Conservation (phyloP, 2,329 filamentous ascomycete genomes). For the Pseudocercospora ulei region DNA sequence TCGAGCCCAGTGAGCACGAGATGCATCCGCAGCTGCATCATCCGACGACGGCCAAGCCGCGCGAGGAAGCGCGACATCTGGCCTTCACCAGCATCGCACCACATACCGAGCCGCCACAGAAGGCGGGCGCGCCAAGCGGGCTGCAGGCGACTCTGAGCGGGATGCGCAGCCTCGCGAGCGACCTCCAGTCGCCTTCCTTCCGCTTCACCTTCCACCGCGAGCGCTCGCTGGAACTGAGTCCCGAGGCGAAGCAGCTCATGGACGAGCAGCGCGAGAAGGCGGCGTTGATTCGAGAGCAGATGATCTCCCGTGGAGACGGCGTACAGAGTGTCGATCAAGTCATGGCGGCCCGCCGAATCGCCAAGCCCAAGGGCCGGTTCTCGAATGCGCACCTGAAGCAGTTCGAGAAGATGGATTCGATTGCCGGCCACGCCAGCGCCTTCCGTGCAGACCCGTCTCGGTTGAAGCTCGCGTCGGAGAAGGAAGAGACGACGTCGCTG, state of each 20-base stretch:
- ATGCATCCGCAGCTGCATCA: conserved; percentile 88
- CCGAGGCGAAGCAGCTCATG: conserved; percentile 52
- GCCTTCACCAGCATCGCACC: conserved; percentile 69
- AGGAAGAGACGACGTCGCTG: conserved; percentile 36
- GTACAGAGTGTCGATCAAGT: conserved; percentile 36
- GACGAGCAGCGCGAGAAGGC: conserved; percentile 63
- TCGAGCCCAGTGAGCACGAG: conserved; percentile 64
- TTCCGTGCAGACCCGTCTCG: conserved; percentile 45
- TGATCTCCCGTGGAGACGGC: conserved; percentile 53
- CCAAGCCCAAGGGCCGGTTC: conserved; percentile 70
- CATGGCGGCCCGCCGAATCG: conserved; percentile 56
- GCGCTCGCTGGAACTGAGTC: conserved; percentile 50
- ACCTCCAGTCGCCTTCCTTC: conserved; percentile 50
- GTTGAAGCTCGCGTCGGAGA: conserved; percentile 10
- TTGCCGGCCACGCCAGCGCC: conserved; percentile 72
- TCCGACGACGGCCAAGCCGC: conserved; percentile 60
- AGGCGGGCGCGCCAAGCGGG: conserved; percentile 36
- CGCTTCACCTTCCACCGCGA: conserved; percentile 53
- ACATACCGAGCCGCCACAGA: conserved; percentile 42
- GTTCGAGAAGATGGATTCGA: conserved; percentile 97
- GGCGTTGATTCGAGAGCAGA: conserved; percentile 57
- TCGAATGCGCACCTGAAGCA: conserved; percentile 77
- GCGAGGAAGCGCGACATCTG: conserved; percentile 69
- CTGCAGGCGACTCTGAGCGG: conserved; percentile 54
- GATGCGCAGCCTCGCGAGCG: conserved; percentile 30